phyloP scores from a whole-genome alignment of 441 rosid species.

The Gossypium davidsonii region DNA sequence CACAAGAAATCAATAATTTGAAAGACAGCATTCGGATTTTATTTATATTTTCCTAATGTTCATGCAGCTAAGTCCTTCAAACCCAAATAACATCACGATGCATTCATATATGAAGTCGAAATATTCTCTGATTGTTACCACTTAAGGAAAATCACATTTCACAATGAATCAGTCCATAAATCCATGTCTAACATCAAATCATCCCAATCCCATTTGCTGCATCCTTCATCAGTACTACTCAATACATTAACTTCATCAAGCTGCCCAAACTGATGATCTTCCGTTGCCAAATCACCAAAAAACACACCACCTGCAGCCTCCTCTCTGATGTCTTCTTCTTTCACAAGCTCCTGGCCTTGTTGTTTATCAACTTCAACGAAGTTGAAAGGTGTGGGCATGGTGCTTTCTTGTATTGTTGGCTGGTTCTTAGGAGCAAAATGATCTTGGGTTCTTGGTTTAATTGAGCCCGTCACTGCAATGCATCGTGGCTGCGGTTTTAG shows the following conservation, averaged over 20 bases:
- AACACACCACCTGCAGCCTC: not conserved
- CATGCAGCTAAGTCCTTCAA: not conserved
- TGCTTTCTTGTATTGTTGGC: not conserved
- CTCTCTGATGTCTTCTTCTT: constrained; percentile 6
- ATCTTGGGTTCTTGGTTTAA: not conserved
- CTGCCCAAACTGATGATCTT: constrained; percentile 13
- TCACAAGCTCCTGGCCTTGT: constrained; percentile 3
- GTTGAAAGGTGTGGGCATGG: not conserved
- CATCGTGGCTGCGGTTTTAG: not conserved
- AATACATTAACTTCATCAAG: constrained; percentile 19
- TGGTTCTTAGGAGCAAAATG: not conserved
- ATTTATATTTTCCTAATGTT: not conserved
- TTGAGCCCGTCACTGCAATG: not conserved
- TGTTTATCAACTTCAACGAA: not conserved
- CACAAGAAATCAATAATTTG: not conserved
- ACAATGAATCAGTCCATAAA: constrained; percentile 22
- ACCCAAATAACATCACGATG: not conserved
- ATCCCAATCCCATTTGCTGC: constrained; percentile 30
- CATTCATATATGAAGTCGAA: not conserved
- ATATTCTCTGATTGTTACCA: not conserved
- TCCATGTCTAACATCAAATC: constrained; percentile 31
- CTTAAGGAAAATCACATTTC: not conserved
- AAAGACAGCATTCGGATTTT: not conserved
- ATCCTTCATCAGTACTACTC: constrained; percentile 9
- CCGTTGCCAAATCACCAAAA: constrained; percentile 11